Base-by-base conservation (phyloP, 2,329 filamentous ascomycete genomes). In the Tolypocladium inflatum region DNA sequence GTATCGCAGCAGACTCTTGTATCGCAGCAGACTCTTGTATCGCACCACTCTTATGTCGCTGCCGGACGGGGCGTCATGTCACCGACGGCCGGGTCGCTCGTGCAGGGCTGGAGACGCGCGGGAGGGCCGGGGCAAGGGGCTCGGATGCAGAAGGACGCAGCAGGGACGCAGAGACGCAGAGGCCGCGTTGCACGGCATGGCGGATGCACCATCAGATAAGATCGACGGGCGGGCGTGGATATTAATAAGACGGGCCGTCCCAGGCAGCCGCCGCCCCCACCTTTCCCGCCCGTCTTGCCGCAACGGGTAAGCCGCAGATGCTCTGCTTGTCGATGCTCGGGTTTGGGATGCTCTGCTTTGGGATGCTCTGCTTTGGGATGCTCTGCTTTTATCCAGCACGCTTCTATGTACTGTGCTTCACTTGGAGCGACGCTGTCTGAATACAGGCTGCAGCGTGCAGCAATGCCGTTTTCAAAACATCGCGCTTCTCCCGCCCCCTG, bases 131-230 rank as follows among this genome's bases (percentile, higher is more conserved):
- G 5, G 17, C 48, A 35, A 17, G 48, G 48, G 48, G 3, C 10
- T 35, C 26, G 48, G 48, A 33, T 5, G 48, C 26, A n/a, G 30
- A 50, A n/a, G 26, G 43, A 13, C 43, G 23, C 42, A 45, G 42
- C 26, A 26, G 15, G 4, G 42, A 45, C 21, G 42, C 42, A n/a
- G 13, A 4, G 21, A 51, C 9, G 55, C 26, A 26, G 48, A 35
- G 23, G 30, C 37, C 19, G 26, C 3, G 53, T 39, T 42, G 53
- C 48, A 57, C 48, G 38, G 2, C 55, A 57, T 52, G 26, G n/a
- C 21, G 10, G 51, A 50, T 54, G 51, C 41, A 55, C 13, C 52
- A 57, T 57, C 56, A 57, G 56, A 57, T 57, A 57, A 57, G 56
- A 57, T 57, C 51, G 43, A 35, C 2, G 30, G 23, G 56, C n/a